These are phyloP conservation scores for Pseudoturritis turrita DNA, from an alignment of 345 rosid species.

Conservation along the genomic window DNA sequence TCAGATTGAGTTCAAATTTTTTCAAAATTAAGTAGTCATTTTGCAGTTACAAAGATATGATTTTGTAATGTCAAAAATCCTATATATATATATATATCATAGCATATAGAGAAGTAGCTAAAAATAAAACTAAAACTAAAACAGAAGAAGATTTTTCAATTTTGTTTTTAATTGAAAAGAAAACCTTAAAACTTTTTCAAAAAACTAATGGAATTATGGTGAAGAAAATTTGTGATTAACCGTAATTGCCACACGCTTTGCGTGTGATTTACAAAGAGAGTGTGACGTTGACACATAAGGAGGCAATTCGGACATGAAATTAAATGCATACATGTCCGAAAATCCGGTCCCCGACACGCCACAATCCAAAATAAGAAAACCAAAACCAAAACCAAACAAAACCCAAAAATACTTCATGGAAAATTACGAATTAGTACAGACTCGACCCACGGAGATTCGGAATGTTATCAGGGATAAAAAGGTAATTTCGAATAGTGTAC, in stretches of 20 bases:
- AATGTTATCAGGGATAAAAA: background rate
- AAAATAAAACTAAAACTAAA: background rate
- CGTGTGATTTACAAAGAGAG: background rate
- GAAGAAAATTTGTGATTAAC: background rate
- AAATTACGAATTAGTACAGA: slow-evolving; percentile 9
- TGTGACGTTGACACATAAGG: slow-evolving; percentile 13
- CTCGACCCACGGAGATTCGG: background rate
- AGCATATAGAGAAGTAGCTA: background rate
- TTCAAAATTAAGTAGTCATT: background rate
- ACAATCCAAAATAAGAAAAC: slow-evolving; percentile 10
- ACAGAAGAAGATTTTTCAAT: background rate
- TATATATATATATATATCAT: no score
- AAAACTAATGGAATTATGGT: background rate
- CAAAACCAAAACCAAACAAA: background rate
- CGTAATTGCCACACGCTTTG: background rate
- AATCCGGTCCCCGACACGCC: slow-evolving; percentile 9
- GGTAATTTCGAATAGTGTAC: slow-evolving; percentile 47
- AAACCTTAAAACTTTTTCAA: background rate
- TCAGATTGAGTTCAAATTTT: background rate
- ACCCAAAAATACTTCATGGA: background rate
- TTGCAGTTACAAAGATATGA: no score
- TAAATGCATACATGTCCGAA: slow-evolving; percentile 22
- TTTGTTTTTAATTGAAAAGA: background rate
- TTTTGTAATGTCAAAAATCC: no score
- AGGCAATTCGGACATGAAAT: slow-evolving; percentile 5